Evolutionary conservation across 2,329 filamentous ascomycete genomes (phyloP), one percentile per base, ranked within the genome.

Genomic region (Cytospora chrysosperma): DNA sequence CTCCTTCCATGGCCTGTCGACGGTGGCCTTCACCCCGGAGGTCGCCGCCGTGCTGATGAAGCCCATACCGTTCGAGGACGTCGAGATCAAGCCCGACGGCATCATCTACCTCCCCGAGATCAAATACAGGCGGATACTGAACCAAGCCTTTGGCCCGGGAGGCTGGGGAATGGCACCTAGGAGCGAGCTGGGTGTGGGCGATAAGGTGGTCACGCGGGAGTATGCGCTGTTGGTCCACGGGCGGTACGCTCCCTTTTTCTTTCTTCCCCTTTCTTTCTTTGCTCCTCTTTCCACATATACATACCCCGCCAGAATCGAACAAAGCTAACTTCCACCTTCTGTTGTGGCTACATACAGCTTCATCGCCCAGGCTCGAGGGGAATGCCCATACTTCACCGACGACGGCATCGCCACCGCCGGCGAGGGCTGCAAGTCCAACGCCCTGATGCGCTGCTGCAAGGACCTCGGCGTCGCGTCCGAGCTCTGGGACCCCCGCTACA

Each of bases 81-180:
- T 99, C 61, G 95, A 99, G 80, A 90, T 99, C 74, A 99, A 99
- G 81, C 94, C 95, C 34, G 95, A 99, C 78, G 95, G 95, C 37
- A 94, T 99, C 69, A 81, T 98, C 65, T 99, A 98, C 75, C 81
- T 99, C 64, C 95, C 95, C 15, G 95, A 99, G 82, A 98, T 99
- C 81, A 97, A 98, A 79, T 99, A 99, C 79, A 82, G 95, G 52
- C 82, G 94, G 67, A 94, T 96, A 68, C 77, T 99, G 71, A 97
- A 98, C 75, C 81, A 83, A 71, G 92, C 93, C 0, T 99, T 99
- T 78, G 94, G 95, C 0, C 95, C 95, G 0, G 95, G 96, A 60
- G 95, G 91, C 8, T 99, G 95, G 95, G 95, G 95, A 0, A 79
- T 99, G 61, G 94, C 94, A 62, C 95, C 95, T 12, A 82, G 93